Conservation (phyloP, 192 early-diverging fungal species). For the Podila clonocystis region DNA sequence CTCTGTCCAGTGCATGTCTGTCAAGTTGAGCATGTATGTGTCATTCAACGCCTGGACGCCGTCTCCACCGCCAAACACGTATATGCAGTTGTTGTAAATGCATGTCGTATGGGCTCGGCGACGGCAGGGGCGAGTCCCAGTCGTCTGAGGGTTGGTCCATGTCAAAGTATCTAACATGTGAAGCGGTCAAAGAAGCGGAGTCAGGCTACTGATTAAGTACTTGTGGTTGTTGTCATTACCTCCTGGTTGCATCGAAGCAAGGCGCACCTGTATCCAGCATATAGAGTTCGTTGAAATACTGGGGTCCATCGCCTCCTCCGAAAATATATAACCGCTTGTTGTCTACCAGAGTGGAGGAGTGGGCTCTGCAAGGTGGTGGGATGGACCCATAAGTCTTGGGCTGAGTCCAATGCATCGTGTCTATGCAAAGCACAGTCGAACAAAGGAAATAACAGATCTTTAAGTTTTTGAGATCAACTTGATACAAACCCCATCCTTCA, state of each 20-base stretch:
- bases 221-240: too few species aligned
- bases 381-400: conserved; percentile 72
- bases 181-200: too few species aligned
- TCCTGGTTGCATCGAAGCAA: too few species aligned
- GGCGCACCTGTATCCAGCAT: conserved; percentile 76
- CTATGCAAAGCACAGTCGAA: conserved; percentile 35
- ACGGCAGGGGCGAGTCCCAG: conserved; percentile 64
- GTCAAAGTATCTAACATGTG: conserved; percentile 60
- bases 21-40: conserved; percentile 67
- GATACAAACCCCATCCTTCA: too few species aligned
- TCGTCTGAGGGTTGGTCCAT: conserved; percentile 76
- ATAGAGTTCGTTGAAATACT: conserved; percentile 85
- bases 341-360: conserved; percentile 78
- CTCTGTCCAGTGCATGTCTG: conserved; percentile 62
- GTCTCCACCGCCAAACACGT: conserved; percentile 90
- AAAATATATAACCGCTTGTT: conserved; percentile 72
- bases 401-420: conserved; percentile 85
- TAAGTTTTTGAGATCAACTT: neutral
- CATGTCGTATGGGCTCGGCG: conserved; percentile 87
- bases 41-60: conserved; percentile 84
- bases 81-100: conserved; percentile 77
- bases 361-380: conserved; percentile 84
- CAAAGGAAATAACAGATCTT: neutral
- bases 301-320: conserved; percentile 88
- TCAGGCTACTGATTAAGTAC: neutral